Conservation (phyloP, 2,329 filamentous ascomycete genomes). For the Xylaria sp. region DNA sequence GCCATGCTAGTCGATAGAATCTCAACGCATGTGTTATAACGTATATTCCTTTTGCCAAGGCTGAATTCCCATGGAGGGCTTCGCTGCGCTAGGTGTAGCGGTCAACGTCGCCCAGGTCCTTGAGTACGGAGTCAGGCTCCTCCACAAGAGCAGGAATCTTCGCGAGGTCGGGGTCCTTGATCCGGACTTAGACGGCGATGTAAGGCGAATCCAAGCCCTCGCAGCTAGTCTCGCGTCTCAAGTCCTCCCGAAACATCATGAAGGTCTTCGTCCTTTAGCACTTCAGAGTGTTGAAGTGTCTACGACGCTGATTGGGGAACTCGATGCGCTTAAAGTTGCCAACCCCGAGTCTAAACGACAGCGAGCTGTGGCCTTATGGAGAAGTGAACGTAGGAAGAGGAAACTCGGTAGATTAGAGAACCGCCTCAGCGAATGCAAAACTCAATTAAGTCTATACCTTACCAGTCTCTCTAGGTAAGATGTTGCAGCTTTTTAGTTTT, state of each 20-base stretch:
- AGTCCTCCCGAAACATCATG: too few relatives aligned
- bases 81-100: background rate
- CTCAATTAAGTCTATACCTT: background rate
- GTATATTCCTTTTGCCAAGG: background rate
- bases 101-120: conserved; percentile 2
- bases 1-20: background rate
- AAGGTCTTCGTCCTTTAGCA: background rate
- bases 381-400: conserved; percentile 6
- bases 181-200: background rate
- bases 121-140: conserved; percentile 5
- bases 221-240: background rate
- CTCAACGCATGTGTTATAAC: background rate
- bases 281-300: conserved; percentile 9
- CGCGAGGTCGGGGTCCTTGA: background rate
- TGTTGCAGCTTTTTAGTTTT: background rate
- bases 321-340: conserved; percentile 32
- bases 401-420: background rate
- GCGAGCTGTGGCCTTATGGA: conserved; percentile 8
- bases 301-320: conserved; percentile 16
- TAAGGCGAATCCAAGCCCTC: background rate
- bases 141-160: background rate
- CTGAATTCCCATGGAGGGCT: background rate
- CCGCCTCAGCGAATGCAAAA: background rate
- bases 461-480: conserved; percentile 4
- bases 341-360: conserved; percentile 25